A percentile compares a stretch with the other conserved stretches of the same genome.
These are phyloP conservation scores for Neofusicoccum cordaticola DNA, from an alignment of 2,329 filamentous ascomycete genomes.

Conservation along the genomic window DNA sequence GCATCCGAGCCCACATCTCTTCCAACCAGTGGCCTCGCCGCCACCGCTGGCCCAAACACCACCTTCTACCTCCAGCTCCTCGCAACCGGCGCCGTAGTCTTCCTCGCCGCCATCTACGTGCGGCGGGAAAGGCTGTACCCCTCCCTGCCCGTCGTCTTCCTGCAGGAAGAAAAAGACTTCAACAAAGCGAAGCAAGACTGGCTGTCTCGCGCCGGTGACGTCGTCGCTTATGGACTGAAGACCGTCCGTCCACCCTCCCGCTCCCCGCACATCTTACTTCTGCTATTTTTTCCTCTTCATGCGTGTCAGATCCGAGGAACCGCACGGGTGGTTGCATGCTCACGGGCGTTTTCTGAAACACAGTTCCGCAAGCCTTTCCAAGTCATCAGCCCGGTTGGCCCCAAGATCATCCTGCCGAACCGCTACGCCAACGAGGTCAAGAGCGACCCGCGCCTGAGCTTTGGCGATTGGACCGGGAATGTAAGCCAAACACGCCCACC, in stretches of 20 bases:
- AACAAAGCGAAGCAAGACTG: background rate
- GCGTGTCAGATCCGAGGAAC: background rate
- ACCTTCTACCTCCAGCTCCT: background rate
- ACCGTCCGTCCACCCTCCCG: background rate
- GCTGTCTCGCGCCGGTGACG: background rate
- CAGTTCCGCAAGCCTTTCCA: constrained; percentile 3
- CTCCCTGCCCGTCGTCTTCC: background rate
- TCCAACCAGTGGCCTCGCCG: no score
- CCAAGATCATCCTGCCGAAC: background rate
- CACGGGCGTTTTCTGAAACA: background rate
- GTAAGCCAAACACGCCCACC: background rate
- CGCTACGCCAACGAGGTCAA: background rate
- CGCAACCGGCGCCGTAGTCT: background rate
- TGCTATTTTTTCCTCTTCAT: background rate
- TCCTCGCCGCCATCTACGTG: background rate
- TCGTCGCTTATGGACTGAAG: background rate
- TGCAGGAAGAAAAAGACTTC: background rate
- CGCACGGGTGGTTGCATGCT: no score
- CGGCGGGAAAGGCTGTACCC: background rate
- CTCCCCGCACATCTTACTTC: background rate
- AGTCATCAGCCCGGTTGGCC: background rate
- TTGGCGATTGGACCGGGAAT: background rate
- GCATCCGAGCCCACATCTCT: no score
- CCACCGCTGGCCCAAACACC: background rate
- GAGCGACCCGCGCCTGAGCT: background rate